Evolutionary conservation across 345 rosid genomes (phyloP).

Genomic region (Populus euphratica): DNA sequence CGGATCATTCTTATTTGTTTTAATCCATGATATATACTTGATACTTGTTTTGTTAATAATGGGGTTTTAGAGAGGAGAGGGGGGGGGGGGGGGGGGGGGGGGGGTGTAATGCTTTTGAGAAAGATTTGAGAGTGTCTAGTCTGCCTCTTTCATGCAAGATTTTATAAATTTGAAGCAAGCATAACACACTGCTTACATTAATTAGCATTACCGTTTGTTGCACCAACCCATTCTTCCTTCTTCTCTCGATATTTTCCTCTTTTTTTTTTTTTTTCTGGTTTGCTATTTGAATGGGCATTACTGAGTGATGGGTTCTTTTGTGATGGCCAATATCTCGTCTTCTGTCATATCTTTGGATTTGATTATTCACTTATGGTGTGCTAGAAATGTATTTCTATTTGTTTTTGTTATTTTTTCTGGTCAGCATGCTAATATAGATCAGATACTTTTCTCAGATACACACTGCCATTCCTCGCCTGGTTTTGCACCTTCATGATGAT

Average conservation of each 20-base stretch:
- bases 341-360: neutral
- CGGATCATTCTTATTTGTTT: too few relatives aligned
- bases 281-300: neutral
- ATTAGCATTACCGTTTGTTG: too few relatives aligned
- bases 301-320: neutral
- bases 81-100: too few relatives aligned
- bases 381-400: neutral
- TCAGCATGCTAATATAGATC: conserved; percentile 7
- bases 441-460: conserved; percentile 61
- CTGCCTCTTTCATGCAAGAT: too few relatives aligned
- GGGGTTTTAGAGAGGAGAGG: too few relatives aligned
- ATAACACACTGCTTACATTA: too few relatives aligned
- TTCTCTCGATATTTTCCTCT: neutral
- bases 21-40: too few relatives aligned
- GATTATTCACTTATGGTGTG: neutral
- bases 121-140: too few relatives aligned
- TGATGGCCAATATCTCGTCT: neutral
- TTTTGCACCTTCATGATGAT: conserved; percentile 77
- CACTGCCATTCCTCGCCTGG: conserved; percentile 72
- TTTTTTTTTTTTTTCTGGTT: neutral
- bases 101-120: too few relatives aligned
- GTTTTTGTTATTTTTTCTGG: neutral
- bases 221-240: too few relatives aligned
- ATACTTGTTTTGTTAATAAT: too few relatives aligned
- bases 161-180: too few relatives aligned